phyloP scores from a whole-genome alignment of 2,329 filamentous ascomycete species.

The Ophiostoma tasmaniense region DNA sequence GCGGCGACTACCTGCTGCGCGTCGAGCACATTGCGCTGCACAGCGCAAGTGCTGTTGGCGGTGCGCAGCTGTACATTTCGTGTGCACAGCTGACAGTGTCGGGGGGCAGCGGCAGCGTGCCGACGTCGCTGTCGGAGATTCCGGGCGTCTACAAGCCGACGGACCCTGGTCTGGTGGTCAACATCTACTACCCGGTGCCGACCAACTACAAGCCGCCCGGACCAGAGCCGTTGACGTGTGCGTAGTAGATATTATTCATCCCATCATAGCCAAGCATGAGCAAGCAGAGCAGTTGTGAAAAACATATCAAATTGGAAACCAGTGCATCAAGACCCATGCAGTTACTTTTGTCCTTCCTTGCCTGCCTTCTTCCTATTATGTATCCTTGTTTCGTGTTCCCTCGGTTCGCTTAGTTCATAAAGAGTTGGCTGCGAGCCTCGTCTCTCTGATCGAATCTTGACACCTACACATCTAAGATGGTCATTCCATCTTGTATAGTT shows the following conservation, averaged over 20 bases:
- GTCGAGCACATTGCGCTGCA: slow-evolving; percentile 32
- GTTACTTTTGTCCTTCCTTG: slow-evolving; percentile 5
- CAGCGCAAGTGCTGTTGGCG: slow-evolving; percentile 25
- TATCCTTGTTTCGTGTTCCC: not conserved
- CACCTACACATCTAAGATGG: too few species aligned
- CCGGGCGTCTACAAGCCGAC: not conserved
- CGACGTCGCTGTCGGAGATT: not conserved
- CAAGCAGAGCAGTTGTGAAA: not conserved
- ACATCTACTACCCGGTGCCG: not conserved
- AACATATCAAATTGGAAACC: not conserved
- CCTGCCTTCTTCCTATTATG: not conserved
- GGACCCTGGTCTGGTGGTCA: not conserved
- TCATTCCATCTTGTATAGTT: not conserved
- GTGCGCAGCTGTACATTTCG: slow-evolving; percentile 30
- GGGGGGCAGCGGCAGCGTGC: slow-evolving; percentile 13
- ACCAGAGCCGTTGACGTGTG: not conserved
- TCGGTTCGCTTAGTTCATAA: not conserved
- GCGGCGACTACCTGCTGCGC: slow-evolving; percentile 32
- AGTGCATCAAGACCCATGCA: slow-evolving; percentile 8
- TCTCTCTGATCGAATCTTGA: not conserved
- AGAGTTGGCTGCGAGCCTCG: not conserved
- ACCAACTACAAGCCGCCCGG: not conserved
- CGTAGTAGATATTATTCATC: not conserved
- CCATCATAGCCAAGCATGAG: too few species aligned
- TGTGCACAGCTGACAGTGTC: slow-evolving; percentile 27